A percentile compares a stretch with the other conserved stretches of the same genome.
phyloP scores from a whole-genome alignment of 2,329 filamentous ascomycete genomes.

The Fusarium xyrophilum region DNA sequence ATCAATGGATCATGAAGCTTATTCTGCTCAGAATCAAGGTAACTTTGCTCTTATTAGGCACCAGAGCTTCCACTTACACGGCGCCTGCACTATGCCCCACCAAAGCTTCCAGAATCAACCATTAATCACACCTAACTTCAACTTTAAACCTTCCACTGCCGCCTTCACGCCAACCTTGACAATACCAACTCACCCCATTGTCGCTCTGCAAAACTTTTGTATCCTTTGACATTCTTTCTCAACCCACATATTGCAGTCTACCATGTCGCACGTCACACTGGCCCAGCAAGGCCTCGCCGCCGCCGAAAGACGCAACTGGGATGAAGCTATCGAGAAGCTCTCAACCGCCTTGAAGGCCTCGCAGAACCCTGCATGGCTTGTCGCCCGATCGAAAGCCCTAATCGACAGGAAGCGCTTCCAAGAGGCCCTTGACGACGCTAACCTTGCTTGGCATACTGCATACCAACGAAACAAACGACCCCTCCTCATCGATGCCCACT shows the following conservation, averaged over 20 bases:
- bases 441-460: slow-evolving; percentile 68
- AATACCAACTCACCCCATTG: not conserved
- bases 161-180: not conserved
- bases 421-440: slow-evolving; percentile 73
- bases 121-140: slow-evolving; percentile 1
- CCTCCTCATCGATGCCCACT: slow-evolving; percentile 80
- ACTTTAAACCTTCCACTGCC: not conserved
- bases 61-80: not conserved
- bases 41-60: not conserved
- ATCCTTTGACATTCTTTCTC: not conserved
- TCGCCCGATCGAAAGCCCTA: slow-evolving; percentile 81
- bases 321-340: slow-evolving; percentile 71
- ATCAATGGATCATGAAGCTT: not conserved
- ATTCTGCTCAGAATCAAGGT: too few species aligned
- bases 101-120: slow-evolving; percentile 46
- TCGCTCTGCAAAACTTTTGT: not conserved
- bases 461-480: slow-evolving; percentile 74
- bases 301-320: slow-evolving; percentile 68
- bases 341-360: slow-evolving; percentile 71
- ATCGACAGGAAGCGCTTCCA: slow-evolving; percentile 67
- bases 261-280: slow-evolving; percentile 60
- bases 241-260: not conserved
- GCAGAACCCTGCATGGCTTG: slow-evolving; percentile 77
- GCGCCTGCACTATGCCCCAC: slow-evolving; percentile 33
- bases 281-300: slow-evolving; percentile 70